Base-by-base conservation (phyloP, 164 flowering plant genomes). In the Tetracentron sinense region DNA sequence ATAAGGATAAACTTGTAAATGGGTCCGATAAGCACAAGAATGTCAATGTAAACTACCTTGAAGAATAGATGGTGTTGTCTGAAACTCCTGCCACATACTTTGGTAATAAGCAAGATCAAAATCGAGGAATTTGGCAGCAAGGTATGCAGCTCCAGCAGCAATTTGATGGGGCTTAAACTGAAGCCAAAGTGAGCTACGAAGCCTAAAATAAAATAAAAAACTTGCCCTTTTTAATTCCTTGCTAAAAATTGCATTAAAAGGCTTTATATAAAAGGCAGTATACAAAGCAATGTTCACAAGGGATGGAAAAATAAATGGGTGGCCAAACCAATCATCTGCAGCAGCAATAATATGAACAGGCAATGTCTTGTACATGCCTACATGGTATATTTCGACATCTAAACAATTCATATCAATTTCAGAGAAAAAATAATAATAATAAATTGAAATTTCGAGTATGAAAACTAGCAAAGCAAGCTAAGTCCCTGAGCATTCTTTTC, bases 81-180 rank as follows among this genome's bases (percentile, higher is more conserved):
- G 78, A 60, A 93, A 89, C 77, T 93, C 98, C 46, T 82, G 79
- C 92, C 87, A 93, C 71, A 93, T 76, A 69, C 69, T 71, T 33
- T 78, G 84, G 50, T 78, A 75, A 55, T 78, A 73, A 62, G 83
- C 70, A 65, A 83, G 82, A 76, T 90, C 89, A 80, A 85, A 59
- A 68, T 86, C 86, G 26, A 94, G 78, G 62, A 79, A 72, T 73
- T 84, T 86, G 60, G 96, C 85, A 56, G 98, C 97, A 63, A 94
- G 90, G 62, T 81, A 86, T 26, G 83, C 89, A 62, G 96, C 98
- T 51, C 83, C 83, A 49, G 83, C 83, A 61, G 83, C 83, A 61
- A 79, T 79, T 38, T 79, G 83, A 28, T 79, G 83, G 14, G 83
- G 83, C 58, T 79, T 79, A 65, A 79, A 79, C 64, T 79, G 83